Evolutionary conservation across 2,329 filamentous ascomycete genomes (phyloP).

Genomic region (Diaporthe nobilis): DNA sequence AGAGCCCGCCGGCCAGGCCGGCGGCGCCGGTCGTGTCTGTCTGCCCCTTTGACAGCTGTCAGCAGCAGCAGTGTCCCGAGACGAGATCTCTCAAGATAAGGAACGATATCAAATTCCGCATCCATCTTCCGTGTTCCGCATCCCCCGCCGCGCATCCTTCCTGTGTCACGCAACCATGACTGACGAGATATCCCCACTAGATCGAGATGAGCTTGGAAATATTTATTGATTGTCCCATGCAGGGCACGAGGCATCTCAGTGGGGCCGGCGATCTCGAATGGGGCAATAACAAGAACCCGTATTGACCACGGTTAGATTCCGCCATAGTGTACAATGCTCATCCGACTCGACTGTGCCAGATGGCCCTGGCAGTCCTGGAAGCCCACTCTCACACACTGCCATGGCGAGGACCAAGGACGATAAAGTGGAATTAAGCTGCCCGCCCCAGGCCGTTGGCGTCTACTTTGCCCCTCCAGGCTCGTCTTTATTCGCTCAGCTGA

Average conservation of each 20-base stretch:
- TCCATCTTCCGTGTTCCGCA: slow-evolving; percentile 4
- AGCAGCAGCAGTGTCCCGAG: slow-evolving; percentile 1
- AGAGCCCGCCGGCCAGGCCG: slow-evolving; percentile 16
- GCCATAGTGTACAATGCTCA: not conserved
- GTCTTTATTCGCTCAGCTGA: not conserved
- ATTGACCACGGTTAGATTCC: slow-evolving; percentile 13
- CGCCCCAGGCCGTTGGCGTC: no score
- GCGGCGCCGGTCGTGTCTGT: not conserved
- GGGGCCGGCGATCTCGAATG: slow-evolving; percentile 12
- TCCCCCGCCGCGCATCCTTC: not conserved
- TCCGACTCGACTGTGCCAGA: not conserved
- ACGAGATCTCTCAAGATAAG: not conserved
- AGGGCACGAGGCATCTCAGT: not conserved
- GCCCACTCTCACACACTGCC: not conserved
- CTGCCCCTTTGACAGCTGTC: slow-evolving; percentile 7
- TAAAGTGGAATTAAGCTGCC: not conserved
- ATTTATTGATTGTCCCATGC: slow-evolving; percentile 1
- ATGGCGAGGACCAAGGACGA: not conserved
- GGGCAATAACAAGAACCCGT: not conserved
- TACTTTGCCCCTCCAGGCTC: not conserved
- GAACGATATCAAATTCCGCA: not conserved
- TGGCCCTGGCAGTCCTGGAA: not conserved
- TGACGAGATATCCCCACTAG: not conserved
- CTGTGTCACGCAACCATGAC: not conserved
- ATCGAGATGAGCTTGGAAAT: slow-evolving; percentile 20